These are phyloP conservation scores for Tothia fuscella DNA, from an alignment of 2,329 filamentous ascomycete genomes.

Conservation along the genomic window DNA sequence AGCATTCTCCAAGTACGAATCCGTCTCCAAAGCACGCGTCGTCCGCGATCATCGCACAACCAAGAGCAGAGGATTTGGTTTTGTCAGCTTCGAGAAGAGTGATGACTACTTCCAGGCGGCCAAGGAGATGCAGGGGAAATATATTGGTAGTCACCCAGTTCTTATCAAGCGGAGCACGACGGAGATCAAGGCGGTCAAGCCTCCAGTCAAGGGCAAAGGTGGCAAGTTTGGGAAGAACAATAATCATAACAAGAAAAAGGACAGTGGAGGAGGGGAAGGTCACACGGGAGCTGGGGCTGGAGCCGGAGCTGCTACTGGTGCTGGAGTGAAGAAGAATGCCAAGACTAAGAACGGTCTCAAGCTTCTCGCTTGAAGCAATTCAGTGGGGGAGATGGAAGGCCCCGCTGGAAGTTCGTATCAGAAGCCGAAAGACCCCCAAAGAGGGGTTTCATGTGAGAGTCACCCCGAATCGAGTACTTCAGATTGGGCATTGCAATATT, in stretches of 20 bases:
- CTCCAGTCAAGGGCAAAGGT: slow-evolving; percentile 40
- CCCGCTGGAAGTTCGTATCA: too few species aligned
- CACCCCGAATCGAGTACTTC: too few species aligned
- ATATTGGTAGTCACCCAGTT: slow-evolving; percentile 94
- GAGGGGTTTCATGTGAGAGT: too few species aligned
- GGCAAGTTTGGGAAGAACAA: slow-evolving; percentile 25
- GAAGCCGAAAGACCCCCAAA: too few species aligned
- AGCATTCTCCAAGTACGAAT: slow-evolving; percentile 79
- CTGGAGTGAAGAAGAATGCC: slow-evolving; percentile 26
- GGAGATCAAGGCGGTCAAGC: slow-evolving; percentile 69
- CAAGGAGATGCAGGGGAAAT: slow-evolving; percentile 98
- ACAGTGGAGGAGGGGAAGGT: slow-evolving; percentile 15
- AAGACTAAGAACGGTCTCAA: slow-evolving; percentile 27
- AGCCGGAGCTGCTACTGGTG: slow-evolving; percentile 22
- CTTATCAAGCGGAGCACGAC: slow-evolving; percentile 78
- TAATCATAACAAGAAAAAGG: slow-evolving; percentile 18
- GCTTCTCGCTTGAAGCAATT: slow-evolving; percentile 24
- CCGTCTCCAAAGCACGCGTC: slow-evolving; percentile 84
- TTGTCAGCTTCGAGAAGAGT: slow-evolving; percentile 88
- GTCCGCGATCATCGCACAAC: slow-evolving; percentile 91
- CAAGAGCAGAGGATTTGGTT: slow-evolving; percentile 93
- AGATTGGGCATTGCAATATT: too few species aligned
- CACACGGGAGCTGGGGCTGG: slow-evolving; percentile 17
- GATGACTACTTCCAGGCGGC: slow-evolving; percentile 95
- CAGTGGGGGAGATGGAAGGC: too few species aligned